These are phyloP conservation scores for Tephrocybe rancida DNA, from an alignment of 768 basidiomycete genomes.

Conservation along the genomic window DNA sequence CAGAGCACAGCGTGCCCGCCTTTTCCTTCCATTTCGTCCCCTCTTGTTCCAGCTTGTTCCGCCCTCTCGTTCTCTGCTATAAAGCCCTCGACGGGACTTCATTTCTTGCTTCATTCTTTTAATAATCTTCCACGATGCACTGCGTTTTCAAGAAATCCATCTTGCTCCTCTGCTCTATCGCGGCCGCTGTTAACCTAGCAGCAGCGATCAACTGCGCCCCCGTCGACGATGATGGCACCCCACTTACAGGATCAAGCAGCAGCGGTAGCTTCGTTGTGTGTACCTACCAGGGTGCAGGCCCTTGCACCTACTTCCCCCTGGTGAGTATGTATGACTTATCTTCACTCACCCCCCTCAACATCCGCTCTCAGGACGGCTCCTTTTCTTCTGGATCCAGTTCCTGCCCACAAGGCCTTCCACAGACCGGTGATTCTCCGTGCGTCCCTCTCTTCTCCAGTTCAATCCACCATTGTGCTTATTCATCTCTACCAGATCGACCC, in stretches of 20 bases:
- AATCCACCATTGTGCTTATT: neutral
- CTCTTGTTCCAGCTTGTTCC: neutral
- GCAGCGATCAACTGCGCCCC: slow-evolving; percentile 12
- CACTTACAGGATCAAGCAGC: slow-evolving; percentile 3
- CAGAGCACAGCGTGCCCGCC: slow-evolving; percentile 6
- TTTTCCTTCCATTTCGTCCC: neutral
- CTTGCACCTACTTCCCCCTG: slow-evolving; percentile 12
- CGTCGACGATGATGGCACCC: slow-evolving; percentile 14
- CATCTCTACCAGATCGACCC: neutral
- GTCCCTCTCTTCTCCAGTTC: neutral
- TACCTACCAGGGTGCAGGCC: slow-evolving; percentile 16
- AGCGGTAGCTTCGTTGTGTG: slow-evolving; percentile 14
- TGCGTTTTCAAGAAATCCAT: neutral
- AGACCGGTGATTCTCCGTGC: neutral
- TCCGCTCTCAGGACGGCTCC: neutral
- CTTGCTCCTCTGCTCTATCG: neutral
- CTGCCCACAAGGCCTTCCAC: neutral
- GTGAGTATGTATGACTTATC: slow-evolving; percentile 1
- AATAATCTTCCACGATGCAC: neutral
- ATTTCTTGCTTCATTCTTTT: neutral
- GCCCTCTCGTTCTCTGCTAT: slow-evolving; percentile 1
- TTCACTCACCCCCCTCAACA: neutral
- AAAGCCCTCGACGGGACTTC: slow-evolving; percentile 10
- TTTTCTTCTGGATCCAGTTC: slow-evolving; percentile 5
- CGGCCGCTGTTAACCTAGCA: neutral